Evolutionary conservation across 2,329 filamentous ascomycete genomes (phyloP).

Genomic region (Sporothrix pallida): DNA sequence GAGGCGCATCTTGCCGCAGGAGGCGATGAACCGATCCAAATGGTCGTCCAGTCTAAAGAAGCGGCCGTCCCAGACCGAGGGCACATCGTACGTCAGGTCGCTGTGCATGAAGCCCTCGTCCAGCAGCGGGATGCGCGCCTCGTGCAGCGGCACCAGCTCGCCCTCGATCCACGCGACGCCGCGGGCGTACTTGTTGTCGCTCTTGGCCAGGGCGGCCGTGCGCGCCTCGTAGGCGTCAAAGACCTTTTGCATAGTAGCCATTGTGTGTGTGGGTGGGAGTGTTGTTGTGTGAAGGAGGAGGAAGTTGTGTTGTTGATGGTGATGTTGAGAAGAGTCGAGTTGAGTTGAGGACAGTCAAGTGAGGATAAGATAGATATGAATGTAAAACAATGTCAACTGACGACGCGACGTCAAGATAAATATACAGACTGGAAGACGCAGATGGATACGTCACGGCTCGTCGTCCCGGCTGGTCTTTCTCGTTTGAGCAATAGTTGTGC

Average conservation of each 20-base stretch:
- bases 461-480: constrained; percentile 7
- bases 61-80: constrained; percentile 57
- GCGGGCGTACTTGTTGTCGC: constrained; percentile 48
- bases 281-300: neutral
- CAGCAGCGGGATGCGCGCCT: constrained; percentile 56
- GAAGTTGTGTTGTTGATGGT: neutral
- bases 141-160: constrained; percentile 49
- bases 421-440: neutral
- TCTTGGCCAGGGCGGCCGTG: constrained; percentile 42
- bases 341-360: neutral
- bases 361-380: neutral
- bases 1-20: constrained; percentile 54
- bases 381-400: neutral
- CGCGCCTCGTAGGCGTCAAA: constrained; percentile 34
- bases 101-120: constrained; percentile 60
- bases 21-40: constrained; percentile 50
- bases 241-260: constrained; percentile 34
- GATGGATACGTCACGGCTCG: constrained; percentile 12
- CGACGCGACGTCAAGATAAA: constrained; percentile 13
- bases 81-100: constrained; percentile 60
- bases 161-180: constrained; percentile 56
- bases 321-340: too few relatives aligned
- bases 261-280: neutral
- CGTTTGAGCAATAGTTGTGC: neutral
- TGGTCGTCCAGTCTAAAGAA: constrained; percentile 60